Conservation (phyloP, 139 green algal genomes). For the Auxenochlorella pyrenoidosa region DNA sequence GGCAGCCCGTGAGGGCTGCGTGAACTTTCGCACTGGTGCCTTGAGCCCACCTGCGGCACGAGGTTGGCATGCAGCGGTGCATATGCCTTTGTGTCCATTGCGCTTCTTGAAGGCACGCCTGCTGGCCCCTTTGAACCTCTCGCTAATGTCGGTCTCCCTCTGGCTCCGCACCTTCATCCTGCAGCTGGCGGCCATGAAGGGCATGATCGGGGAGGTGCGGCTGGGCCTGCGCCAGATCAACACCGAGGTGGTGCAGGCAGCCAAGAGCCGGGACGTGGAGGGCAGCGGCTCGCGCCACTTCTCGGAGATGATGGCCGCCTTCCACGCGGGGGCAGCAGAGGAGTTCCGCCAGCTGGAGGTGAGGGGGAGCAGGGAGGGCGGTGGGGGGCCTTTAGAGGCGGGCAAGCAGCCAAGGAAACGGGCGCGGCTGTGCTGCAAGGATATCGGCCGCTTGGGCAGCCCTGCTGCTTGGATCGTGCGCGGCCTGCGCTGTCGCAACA, state of each 20-base stretch:
- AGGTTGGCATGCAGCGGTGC: background rate
- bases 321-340: constrained; percentile 42
- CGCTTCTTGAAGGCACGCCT: background rate
- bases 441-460: no score
- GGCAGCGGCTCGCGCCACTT: constrained; percentile 43
- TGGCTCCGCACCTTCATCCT: background rate
- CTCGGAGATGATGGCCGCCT: constrained; percentile 53
- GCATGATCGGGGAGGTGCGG: constrained; percentile 63
- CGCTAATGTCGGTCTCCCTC: no score
- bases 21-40: background rate
- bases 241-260: constrained; percentile 49
- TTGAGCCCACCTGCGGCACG: background rate
- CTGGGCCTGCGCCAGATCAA: constrained; percentile 48
- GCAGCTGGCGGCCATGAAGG: constrained; percentile 61
- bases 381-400: no score
- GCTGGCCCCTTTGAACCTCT: background rate
- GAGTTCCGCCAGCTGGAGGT: constrained; percentile 54
- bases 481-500: no score
- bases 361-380: background rate
- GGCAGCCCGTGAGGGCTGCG: background rate
- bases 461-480: no score
- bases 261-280: constrained; percentile 12
- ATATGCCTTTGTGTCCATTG: background rate
- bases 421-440: no score
- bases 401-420: no score